Percentiles rank a stretch among this genome's conserved stretches.
Conservation (phyloP, 129 eudicot species). For the Helianthus annuus region DNA sequence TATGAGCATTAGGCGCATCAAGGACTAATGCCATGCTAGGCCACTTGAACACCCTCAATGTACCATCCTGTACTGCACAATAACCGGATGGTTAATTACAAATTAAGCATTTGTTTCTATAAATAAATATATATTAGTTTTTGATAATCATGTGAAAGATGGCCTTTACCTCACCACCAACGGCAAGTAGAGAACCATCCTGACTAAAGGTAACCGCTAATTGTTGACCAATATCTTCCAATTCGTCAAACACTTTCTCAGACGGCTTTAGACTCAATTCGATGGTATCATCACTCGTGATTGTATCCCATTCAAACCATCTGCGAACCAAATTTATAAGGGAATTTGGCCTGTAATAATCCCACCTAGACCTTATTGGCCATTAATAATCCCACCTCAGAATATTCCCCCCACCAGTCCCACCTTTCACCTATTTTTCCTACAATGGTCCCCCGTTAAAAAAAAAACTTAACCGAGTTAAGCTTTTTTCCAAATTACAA, state of each 20-base stretch:
- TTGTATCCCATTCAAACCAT: slow-evolving; percentile 67
- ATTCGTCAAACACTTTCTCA: background rate
- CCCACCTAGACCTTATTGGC: too few species aligned
- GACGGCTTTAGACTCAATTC: background rate
- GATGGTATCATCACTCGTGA: background rate
- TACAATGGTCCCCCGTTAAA: too few species aligned
- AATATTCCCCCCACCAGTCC: too few species aligned
- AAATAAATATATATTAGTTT: too few species aligned
- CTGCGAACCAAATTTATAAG: slow-evolving; percentile 32
- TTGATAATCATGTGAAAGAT: slow-evolving; percentile 14
- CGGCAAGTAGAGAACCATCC: slow-evolving; percentile 88
- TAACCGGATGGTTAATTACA: slow-evolving; percentile 21
- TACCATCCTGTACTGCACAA: slow-evolving; percentile 74
- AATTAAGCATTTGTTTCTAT: too few species aligned
- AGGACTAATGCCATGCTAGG: slow-evolving; percentile 54
- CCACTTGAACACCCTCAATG: slow-evolving; percentile 68
- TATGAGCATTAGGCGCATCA: slow-evolving; percentile 49
- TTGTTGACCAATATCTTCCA: slow-evolving; percentile 60
- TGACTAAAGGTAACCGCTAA: slow-evolving; percentile 66
- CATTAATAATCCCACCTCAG: too few species aligned
- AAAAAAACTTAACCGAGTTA: too few species aligned
- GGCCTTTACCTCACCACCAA: slow-evolving; percentile 85
- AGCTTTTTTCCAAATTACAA: too few species aligned
- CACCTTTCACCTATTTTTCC: too few species aligned
- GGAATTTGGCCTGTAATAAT: too few species aligned